Evolutionary conservation across 306 rosid genomes (phyloP).

Genomic region (Quercus variabilis): DNA sequence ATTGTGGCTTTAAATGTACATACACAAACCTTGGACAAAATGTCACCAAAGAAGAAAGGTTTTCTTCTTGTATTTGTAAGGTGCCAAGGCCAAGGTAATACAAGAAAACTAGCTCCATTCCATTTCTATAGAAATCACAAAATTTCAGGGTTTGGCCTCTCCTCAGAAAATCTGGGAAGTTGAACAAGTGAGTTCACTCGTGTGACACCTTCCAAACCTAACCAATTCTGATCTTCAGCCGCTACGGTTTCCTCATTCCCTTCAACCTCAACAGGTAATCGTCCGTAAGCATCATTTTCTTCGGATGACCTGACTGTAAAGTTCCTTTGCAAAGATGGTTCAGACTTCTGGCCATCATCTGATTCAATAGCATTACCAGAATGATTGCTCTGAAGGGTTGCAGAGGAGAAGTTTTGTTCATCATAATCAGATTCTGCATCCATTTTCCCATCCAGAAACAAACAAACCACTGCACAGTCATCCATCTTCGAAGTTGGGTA

Average conservation of each 20-base stretch:
- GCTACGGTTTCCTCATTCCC: conserved; percentile 42
- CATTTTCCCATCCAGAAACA: conserved; percentile 90
- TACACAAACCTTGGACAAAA: conserved; percentile 3
- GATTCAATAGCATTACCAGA: conserved; percentile 81
- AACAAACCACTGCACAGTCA: conserved; percentile 92
- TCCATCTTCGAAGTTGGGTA: conserved; percentile 98
- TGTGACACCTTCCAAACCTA: conserved; percentile 94
- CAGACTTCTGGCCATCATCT: conserved; percentile 75
- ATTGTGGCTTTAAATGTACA: conserved; percentile 1
- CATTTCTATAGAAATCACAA: conserved; percentile 28
- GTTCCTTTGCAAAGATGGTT: conserved; percentile 81
- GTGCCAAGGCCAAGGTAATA: conserved; percentile 20
- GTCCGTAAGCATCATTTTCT: conserved; percentile 53
- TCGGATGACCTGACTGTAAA: conserved; percentile 79
- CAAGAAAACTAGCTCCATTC: conserved; percentile 28
- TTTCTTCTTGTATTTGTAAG: conserved; percentile 32
- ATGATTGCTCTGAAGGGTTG: conserved; percentile 82
- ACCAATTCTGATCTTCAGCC: conserved; percentile 92
- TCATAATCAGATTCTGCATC: conserved; percentile 90
- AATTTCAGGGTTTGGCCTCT: conserved; percentile 49
- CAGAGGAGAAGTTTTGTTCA: conserved; percentile 84
- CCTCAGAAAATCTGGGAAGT: conserved; percentile 92
- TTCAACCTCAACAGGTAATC: conserved; percentile 36
- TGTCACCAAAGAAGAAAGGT: conserved; percentile 23
- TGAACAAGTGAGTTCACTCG: conserved; percentile 95